Evolutionary conservation across 805 yeast genomes (phyloP).

Genomic region (Candida sonorensis): DNA sequence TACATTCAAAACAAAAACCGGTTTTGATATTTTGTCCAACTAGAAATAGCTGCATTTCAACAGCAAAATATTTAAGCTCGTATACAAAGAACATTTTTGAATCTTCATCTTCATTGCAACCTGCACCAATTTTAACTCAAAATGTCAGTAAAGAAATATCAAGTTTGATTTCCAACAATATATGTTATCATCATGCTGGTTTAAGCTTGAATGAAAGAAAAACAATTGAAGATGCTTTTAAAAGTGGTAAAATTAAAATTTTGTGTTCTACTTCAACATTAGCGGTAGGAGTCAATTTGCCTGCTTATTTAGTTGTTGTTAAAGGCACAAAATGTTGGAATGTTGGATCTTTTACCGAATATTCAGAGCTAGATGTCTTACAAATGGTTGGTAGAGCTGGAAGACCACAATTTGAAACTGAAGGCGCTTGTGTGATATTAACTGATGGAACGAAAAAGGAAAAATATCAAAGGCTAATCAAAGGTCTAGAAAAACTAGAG

Average conservation of each 20-base stretch:
- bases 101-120: neutral
- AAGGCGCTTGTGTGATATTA: slow-evolving; percentile 44
- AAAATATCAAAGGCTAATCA: slow-evolving; percentile 34
- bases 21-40: slow-evolving; percentile 49
- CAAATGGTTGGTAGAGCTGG: slow-evolving; percentile 69
- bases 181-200: slow-evolving; percentile 58
- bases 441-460: slow-evolving; percentile 30
- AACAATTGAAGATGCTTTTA: slow-evolving; percentile 38
- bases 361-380: slow-evolving; percentile 46
- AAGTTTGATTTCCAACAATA: slow-evolving; percentile 26
- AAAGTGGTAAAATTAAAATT: slow-evolving; percentile 34
- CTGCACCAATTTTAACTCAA: no score
- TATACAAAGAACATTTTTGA: slow-evolving; percentile 7
- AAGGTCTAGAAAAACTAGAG: slow-evolving; percentile 39
- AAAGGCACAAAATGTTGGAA: slow-evolving; percentile 60
- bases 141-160: slow-evolving; percentile 23
- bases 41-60: slow-evolving; percentile 37
- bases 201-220: slow-evolving; percentile 39
- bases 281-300: slow-evolving; percentile 56
- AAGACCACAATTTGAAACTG: slow-evolving; percentile 48
- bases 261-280: slow-evolving; percentile 54
- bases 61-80: slow-evolving; percentile 36
- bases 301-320: slow-evolving; percentile 53
- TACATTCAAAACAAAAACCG: slow-evolving; percentile 36
- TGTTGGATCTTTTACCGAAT: slow-evolving; percentile 39